A percentile compares a stretch with the other conserved stretches of the same genome.
Conservation (phyloP, 2,329 filamentous ascomycete species). For the Aspergillus floridensis region DNA sequence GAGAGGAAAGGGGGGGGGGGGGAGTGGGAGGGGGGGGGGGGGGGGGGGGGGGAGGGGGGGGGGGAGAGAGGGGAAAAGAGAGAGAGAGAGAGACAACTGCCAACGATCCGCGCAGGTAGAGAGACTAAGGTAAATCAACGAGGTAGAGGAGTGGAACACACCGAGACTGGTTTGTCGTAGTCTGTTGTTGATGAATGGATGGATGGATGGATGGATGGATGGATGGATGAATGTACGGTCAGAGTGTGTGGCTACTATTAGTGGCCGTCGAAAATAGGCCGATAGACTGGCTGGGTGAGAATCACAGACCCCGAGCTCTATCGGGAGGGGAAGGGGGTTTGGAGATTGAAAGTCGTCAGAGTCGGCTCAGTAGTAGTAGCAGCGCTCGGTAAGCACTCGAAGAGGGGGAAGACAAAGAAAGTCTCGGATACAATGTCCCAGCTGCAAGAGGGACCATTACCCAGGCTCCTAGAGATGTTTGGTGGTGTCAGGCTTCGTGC, state of each 20-base stretch:
- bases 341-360: not conserved
- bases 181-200: not conserved
- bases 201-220: too few relatives aligned
- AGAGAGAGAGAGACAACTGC: not conserved
- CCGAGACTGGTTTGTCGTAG: constrained; percentile 4
- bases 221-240: too few relatives aligned
- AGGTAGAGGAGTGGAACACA: constrained; percentile 8
- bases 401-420: not conserved
- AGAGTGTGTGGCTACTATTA: too few relatives aligned
- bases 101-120: constrained; percentile 6
- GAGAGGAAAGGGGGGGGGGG: too few relatives aligned
- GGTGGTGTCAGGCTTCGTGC: not conserved
- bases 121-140: constrained; percentile 8
- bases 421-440: not conserved
- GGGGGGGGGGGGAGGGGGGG: too few relatives aligned
- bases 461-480: not conserved
- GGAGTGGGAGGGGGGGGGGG: too few relatives aligned
- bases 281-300: too few relatives aligned
- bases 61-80: not conserved
- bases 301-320: too few relatives aligned
- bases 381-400: not conserved
- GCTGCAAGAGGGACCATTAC: not conserved
- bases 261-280: too few relatives aligned
- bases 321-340: not conserved
- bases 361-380: not conserved